Evolutionary conservation across 2,329 filamentous ascomycete genomes (phyloP).

Genomic region (Trematosphaeria pertusa): DNA sequence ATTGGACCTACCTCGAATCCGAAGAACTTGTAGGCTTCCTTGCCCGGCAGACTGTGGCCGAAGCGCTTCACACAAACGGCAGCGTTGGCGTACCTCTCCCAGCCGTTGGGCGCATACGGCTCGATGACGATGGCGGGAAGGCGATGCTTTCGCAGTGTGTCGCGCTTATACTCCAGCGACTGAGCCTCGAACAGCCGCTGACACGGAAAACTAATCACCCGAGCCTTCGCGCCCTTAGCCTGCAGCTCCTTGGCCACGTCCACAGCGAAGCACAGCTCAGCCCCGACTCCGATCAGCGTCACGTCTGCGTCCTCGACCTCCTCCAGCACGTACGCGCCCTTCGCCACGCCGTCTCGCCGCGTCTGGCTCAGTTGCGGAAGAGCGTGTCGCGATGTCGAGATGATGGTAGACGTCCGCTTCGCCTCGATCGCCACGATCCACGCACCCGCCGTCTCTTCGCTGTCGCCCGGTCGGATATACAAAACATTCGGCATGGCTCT

Average conservation of each 20-base stretch:
- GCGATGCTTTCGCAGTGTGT: slow-evolving; percentile 52
- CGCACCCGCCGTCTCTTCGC: slow-evolving; percentile 64
- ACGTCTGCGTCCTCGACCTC: slow-evolving; percentile 55
- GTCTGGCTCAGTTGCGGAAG: slow-evolving; percentile 51
- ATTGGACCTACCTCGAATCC: slow-evolving; percentile 59
- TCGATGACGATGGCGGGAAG: slow-evolving; percentile 65
- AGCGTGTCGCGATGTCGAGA: slow-evolving; percentile 58
- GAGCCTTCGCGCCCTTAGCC: slow-evolving; percentile 50
- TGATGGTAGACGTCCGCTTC: slow-evolving; percentile 54
- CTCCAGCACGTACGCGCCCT: slow-evolving; percentile 57
- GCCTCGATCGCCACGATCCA: slow-evolving; percentile 58
- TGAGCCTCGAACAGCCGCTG: slow-evolving; percentile 59
- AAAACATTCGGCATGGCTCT: slow-evolving; percentile 68
- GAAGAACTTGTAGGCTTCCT: slow-evolving; percentile 63
- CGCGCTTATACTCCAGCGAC: slow-evolving; percentile 53
- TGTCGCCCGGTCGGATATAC: slow-evolving; percentile 67
- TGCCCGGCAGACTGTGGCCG: slow-evolving; percentile 63
- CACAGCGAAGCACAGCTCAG: slow-evolving; percentile 58
- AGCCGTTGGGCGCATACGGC: slow-evolving; percentile 64
- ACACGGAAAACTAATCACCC: slow-evolving; percentile 60
- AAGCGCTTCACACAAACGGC: slow-evolving; percentile 62
- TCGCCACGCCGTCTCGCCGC: slow-evolving; percentile 49
- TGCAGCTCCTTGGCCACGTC: slow-evolving; percentile 50
- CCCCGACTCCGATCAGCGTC: slow-evolving; percentile 60
- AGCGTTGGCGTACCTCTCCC: slow-evolving; percentile 67